Percentiles rank a stretch among this genome's conserved stretches.
Conservation (phyloP, 1,139 yeast species). For the Saccharomycopsis phalli region DNA sequence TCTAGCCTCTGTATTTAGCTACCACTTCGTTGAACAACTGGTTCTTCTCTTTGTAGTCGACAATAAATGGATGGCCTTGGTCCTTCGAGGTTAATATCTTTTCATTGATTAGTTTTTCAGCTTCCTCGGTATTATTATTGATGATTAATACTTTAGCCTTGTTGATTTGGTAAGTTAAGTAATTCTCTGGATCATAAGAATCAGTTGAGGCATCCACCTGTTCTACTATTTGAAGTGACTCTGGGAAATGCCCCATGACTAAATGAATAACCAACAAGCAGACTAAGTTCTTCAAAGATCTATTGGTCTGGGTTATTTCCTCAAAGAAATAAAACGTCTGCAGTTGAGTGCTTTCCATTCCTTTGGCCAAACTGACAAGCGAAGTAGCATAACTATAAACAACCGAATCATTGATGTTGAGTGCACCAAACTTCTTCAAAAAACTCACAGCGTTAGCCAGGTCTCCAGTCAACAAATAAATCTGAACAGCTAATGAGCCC, state of each 20-base stretch:
- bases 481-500: constrained; percentile 12
- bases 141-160: constrained; percentile 12
- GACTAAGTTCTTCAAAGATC: constrained; percentile 38
- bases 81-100: constrained; percentile 26
- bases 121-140: constrained; percentile 22
- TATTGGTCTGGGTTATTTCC: constrained; percentile 50
- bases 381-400: constrained; percentile 62
- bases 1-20: constrained; percentile 35
- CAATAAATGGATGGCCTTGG: constrained; percentile 42
- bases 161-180: constrained; percentile 14
- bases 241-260: constrained; percentile 38
- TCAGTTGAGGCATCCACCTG: constrained; percentile 35
- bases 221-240: constrained; percentile 35
- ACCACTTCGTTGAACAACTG: constrained; percentile 49
- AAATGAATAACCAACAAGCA: constrained; percentile 40
- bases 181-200: constrained; percentile 2
- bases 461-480: constrained; percentile 6
- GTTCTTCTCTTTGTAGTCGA: constrained; percentile 44
- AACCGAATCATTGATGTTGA: constrained; percentile 54
- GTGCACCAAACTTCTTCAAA: constrained; percentile 16
- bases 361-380: constrained; percentile 48
- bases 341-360: constrained; percentile 49
- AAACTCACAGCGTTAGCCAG: constrained; percentile 7
- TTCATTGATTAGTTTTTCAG: constrained; percentile 31
- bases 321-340: constrained; percentile 65